Evolutionary conservation across 768 basidiomycete species (phyloP), one percentile per base, ranked within the genome.

Genomic region (Lactarius hengduanensis): DNA sequence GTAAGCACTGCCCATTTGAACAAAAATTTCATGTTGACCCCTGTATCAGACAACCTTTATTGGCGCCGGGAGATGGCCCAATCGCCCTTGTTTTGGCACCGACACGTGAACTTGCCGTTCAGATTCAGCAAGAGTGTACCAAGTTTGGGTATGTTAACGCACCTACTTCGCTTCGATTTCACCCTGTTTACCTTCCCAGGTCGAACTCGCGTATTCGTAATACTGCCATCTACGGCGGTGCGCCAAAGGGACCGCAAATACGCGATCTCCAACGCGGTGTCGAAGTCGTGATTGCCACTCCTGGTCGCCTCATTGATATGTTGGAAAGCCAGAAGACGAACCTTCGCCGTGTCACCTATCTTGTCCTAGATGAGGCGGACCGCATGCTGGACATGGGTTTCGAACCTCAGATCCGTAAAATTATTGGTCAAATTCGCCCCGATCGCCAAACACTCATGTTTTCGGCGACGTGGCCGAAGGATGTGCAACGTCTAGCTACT

Each of bases 301-400:
- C 97, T 10, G 97, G 97, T 73, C 94, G 97, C 70, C 82, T 99
- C 71, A 99, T 99, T 72, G 97, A 99, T 76, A 98, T 99, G 97
- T 85, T 99, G 32, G 97, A 99, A 80, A 86, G 86, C 1, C 89
- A 91, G 75, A 97, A 97, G 80, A 98, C 96, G 26, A 98, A 98
- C 78, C 85, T 99, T 61, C 92, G 92, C 64, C 89, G 97, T 50
- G 84, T 99, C 64, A 99, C 97, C 26, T 99, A 98, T 78, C 84
- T 99, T 47, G 97, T 99, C 75, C 92, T 99, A 88, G 97, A 99
- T 74, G 97, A 99, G 78, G 97, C 97, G 55, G 97, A 99, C 81
- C 93, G 97, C 74, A 99, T 99, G 97, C 85, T 99, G 70, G 97
- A 99, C 82, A 99, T 99, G 97, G 97, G 97, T 83, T 99, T 99